Conservation (phyloP, 345 rosid species). For the Bretschneidera sinensis region DNA sequence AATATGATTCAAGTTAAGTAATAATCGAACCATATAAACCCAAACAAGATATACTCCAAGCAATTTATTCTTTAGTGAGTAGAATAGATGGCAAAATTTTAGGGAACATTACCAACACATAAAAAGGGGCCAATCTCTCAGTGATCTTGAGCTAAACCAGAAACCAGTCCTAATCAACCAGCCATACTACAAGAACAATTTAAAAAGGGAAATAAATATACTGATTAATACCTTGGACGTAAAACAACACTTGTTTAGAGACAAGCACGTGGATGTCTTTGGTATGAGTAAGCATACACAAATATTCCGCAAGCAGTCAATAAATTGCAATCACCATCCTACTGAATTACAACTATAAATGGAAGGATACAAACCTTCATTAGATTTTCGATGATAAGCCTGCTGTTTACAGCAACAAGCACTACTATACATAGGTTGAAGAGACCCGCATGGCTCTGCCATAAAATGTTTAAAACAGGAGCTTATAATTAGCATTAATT, state of each 20-base stretch:
- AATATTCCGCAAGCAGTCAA: too few relatives aligned
- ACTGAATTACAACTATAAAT: background rate
- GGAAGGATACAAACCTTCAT: slow-evolving; percentile 64
- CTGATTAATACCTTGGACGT: background rate
- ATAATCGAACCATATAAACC: background rate
- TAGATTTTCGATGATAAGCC: slow-evolving; percentile 89
- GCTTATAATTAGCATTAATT: background rate
- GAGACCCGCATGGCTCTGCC: slow-evolving; percentile 98
- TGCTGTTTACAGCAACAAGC: slow-evolving; percentile 92
- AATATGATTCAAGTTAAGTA: background rate
- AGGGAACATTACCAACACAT: slow-evolving; percentile 83
- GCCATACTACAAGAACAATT: slow-evolving; percentile 65
- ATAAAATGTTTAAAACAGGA: slow-evolving; percentile 14
- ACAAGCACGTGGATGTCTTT: too few relatives aligned
- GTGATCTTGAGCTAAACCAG: slow-evolving; percentile 87
- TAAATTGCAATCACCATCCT: background rate
- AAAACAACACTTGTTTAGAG: slow-evolving; percentile 4
- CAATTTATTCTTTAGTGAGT: slow-evolving; percentile 1
- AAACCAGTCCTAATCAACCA: slow-evolving; percentile 85
- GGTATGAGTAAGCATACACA: too few relatives aligned
- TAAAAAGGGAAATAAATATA: background rate
- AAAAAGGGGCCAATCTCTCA: slow-evolving; percentile 95
- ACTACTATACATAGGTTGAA: slow-evolving; percentile 96
- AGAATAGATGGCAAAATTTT: background rate
- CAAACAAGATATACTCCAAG: slow-evolving; percentile 2